A percentile compares a stretch with the other conserved stretches of the same genome.
Conservation (phyloP, 192 early-diverging fungal genomes). For the Podila clonocystis region DNA sequence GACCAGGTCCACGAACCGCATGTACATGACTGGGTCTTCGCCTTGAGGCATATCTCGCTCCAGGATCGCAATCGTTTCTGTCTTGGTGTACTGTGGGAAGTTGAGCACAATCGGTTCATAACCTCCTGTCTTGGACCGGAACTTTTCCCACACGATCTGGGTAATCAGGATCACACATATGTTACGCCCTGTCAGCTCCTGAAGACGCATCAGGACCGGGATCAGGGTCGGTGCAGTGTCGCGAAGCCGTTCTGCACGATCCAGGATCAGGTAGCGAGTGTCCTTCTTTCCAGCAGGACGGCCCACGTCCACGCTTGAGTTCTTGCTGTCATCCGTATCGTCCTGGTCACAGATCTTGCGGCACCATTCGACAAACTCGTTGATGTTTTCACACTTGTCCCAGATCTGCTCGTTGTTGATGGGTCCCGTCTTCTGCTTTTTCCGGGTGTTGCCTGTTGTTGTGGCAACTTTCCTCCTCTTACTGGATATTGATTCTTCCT, state of each 20-base stretch:
- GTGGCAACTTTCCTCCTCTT: background rate
- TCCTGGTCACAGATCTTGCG: slow-evolving; percentile 22
- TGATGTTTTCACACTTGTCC: slow-evolving; percentile 70
- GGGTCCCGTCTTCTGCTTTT: slow-evolving; percentile 6
- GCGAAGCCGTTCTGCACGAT: slow-evolving; percentile 83
- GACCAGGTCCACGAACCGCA: slow-evolving; percentile 79
- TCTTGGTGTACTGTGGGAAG: slow-evolving; percentile 81
- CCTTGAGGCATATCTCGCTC: slow-evolving; percentile 68
- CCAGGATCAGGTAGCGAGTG: slow-evolving; percentile 69
- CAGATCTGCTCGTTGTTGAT: slow-evolving; percentile 11
- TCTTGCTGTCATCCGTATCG: slow-evolving; percentile 9
- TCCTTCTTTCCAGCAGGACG: slow-evolving; percentile 7
- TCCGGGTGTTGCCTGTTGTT: background rate
- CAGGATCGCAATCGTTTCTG: slow-evolving; percentile 77
- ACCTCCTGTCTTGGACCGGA: slow-evolving; percentile 72
- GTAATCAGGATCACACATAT: slow-evolving; percentile 80
- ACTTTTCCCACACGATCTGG: slow-evolving; percentile 80
- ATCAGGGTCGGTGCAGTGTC: slow-evolving; percentile 74
- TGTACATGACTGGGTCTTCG: slow-evolving; percentile 73
- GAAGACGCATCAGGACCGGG: slow-evolving; percentile 73
- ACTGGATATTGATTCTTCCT: background rate
- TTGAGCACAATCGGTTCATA: slow-evolving; percentile 71
- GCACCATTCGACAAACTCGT: slow-evolving; percentile 73
- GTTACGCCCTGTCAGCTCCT: slow-evolving; percentile 68
- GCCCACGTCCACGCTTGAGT: background rate